Base-by-base conservation (phyloP, 345 rosid genomes). In the Rubroshorea leprosula region DNA sequence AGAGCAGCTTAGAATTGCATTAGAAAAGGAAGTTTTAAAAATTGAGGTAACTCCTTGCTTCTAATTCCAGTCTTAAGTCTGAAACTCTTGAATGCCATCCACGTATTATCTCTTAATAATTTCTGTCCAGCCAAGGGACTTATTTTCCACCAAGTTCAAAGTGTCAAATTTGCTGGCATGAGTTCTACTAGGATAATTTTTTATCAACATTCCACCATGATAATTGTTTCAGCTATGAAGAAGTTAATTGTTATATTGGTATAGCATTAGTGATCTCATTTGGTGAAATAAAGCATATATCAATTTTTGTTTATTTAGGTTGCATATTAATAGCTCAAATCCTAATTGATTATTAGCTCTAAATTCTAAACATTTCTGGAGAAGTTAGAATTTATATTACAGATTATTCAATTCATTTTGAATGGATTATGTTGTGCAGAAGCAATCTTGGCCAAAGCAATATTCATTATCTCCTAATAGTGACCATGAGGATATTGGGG, bases 21-120 rank as follows among this genome's bases (percentile, higher is more conserved):
- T 93, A 78, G 94, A 76, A 76, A 80, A 74, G 78, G 94, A 85
- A 78, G 81, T 77, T 51, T 66, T 70, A 23, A 85, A 82, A 65
- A 57, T 83, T 53, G 97, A 87, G 99, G 99, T 86, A 80, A 69
- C 61, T 57, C 49, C 20, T 39, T 55, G 23, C 5, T 54, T 38
- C 50, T 29, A 4, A 29, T 29, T 29, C 46, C 51, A 60, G 54
- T 55, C 16, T 39, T 45, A 17, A n/a, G n/a, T n/a, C n/a, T n/a
- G n/a, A n/a, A n/a, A n/a, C n/a, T n/a, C n/a, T n/a, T n/a, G n/a
- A n/a, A n/a, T n/a, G n/a, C n/a, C n/a, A n/a, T n/a, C n/a, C n/a
- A n/a, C n/a, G n/a, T n/a, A n/a, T n/a, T n/a, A n/a, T n/a, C n/a
- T n/a, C n/a, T n/a, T n/a, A n/a, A n/a, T n/a, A n/a, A n/a, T n/a